Evolutionary conservation across 2,329 filamentous ascomycete genomes (phyloP).

Genomic region (Cercospora sp.): DNA sequence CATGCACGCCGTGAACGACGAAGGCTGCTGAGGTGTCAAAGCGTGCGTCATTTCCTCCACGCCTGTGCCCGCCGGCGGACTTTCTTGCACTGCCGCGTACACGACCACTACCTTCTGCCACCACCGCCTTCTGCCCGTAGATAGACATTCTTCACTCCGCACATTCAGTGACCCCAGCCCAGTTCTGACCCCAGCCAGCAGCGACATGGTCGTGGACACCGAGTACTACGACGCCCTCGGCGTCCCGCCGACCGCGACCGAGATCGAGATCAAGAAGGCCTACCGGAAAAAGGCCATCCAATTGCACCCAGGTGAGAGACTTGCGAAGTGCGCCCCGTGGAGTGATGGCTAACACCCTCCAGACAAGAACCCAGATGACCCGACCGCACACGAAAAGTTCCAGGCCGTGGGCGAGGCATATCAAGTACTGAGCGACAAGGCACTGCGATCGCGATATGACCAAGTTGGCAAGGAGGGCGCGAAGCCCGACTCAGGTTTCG

Average conservation of each 20-base stretch:
- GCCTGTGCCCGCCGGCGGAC: background rate
- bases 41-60: background rate
- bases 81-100: background rate
- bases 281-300: slow-evolving; percentile 90
- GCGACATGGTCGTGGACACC: slow-evolving; percentile 85
- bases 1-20: background rate
- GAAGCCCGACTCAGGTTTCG: slow-evolving; percentile 85
- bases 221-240: slow-evolving; percentile 88
- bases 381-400: slow-evolving; percentile 89
- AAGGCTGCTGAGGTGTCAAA: background rate
- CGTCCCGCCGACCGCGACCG: slow-evolving; percentile 75
- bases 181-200: background rate
- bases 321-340: background rate
- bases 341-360: slow-evolving; percentile 16
- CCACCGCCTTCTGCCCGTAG: background rate
- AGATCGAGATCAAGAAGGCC: slow-evolving; percentile 97
- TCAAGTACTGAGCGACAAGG: slow-evolving; percentile 81
- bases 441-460: slow-evolving; percentile 89
- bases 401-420: slow-evolving; percentile 76
- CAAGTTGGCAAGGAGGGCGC: slow-evolving; percentile 96
- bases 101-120: background rate
- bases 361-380: slow-evolving; percentile 98
- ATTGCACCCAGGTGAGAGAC: slow-evolving; percentile 67
- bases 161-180: background rate
- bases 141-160: background rate